These are phyloP conservation scores for Candida sp. DNA, from an alignment of 1,139 yeast species.

Conservation along the genomic window DNA sequence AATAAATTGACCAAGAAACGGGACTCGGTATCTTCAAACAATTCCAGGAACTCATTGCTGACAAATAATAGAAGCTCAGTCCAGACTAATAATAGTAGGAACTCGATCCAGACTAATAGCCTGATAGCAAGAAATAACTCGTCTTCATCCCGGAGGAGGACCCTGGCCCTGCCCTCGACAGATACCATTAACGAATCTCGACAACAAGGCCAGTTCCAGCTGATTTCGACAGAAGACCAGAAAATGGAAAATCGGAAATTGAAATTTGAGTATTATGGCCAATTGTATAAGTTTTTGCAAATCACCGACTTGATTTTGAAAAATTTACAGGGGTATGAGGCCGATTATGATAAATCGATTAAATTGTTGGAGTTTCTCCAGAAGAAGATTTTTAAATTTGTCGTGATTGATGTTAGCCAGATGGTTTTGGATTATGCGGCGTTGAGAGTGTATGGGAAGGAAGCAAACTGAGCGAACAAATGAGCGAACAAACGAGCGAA, in stretches of 20 bases:
- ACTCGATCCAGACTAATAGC: not conserved
- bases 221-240: slow-evolving; percentile 16
- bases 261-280: slow-evolving; percentile 37
- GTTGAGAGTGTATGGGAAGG: not conserved
- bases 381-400: slow-evolving; percentile 32
- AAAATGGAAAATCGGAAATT: slow-evolving; percentile 29
- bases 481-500: not conserved
- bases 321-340: slow-evolving; percentile 7
- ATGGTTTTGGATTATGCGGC: slow-evolving; percentile 34
- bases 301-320: slow-evolving; percentile 14
- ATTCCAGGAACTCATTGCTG: slow-evolving; percentile 26
- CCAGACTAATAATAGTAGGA: not conserved
- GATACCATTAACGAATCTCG: not conserved
- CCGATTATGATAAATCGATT: slow-evolving; percentile 15
- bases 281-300: slow-evolving; percentile 17
- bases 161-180: slow-evolving; percentile 14
- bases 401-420: slow-evolving; percentile 35
- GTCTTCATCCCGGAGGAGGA: slow-evolving; percentile 18
- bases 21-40: slow-evolving; percentile 32
- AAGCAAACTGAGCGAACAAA: not conserved
- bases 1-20: slow-evolving; percentile 36
- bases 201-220: slow-evolving; percentile 4
- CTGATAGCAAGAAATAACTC: not conserved
- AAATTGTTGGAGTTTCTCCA: slow-evolving; percentile 37
- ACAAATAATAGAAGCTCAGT: no score